Base-by-base conservation (phyloP, 2,329 filamentous ascomycete species). In the Podosphaera fusca region DNA sequence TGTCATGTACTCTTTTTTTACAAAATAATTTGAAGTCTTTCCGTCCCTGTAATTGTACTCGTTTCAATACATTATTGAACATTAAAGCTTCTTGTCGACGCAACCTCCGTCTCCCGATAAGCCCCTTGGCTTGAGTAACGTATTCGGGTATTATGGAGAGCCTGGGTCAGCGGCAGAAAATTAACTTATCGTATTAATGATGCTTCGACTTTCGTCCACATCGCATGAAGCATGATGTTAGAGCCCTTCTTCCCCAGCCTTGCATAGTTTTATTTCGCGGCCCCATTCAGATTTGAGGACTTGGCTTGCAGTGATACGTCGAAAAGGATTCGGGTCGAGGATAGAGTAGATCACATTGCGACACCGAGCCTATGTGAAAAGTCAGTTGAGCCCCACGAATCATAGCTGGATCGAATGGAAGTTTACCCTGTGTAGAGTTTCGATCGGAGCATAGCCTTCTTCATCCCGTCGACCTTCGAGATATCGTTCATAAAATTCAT, bases 321-420 rank as follows among this genome's bases (percentile, higher is more conserved):
- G 84, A 58, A 80, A 80, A 33, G 92, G 88, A 68, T 95, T 95
- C 35, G 92, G 92, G 67, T 98, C 92, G 51, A 98, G 78, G 62
- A 98, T 95, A 30, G 89, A 96, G 72, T 98, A 98, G 68, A 98
- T 95, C 65, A 98, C 92, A 65, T 98, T 98, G 60, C 92, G 85
- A 71, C 92, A 98, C 65, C 90, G 87, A 63, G 89, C 89, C 90
- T 96, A 62, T 42, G 14, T 3, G 38, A 42, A 42, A 12, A 42
- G 38, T 42, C 38, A 42, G 38, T 42, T 14, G 4, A 42, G n/a
- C 38, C 10, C n/a, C 10, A 42, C n/a, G 4, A 42, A 58, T 21
- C 38, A 45, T 30, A 36, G 33, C 12, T 49, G 35, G 56, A 58
- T 21, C 40, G 49, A 29, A 59, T 33, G 40, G 38, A 31, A 51